These are phyloP conservation scores for Linanthus parryae DNA, from an alignment of 148 eudicot species.

Conservation along the genomic window DNA sequence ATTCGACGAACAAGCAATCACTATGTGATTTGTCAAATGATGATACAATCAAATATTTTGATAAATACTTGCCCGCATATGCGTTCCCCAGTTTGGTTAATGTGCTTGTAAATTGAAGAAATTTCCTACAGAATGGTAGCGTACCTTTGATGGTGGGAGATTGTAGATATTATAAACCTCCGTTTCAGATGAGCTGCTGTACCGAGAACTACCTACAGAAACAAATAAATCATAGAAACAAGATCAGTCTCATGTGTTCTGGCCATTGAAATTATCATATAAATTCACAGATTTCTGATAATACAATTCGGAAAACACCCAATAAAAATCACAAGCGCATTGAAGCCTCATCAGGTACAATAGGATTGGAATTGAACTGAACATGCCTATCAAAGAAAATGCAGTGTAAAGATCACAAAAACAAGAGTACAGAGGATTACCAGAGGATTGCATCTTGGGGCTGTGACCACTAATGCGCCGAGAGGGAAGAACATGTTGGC, in stretches of 20 bases:
- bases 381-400: too few relatives aligned
- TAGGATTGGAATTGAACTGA: too few relatives aligned
- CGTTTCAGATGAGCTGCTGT: slow-evolving; percentile 21
- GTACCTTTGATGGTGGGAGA: slow-evolving; percentile 40
- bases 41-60: too few relatives aligned
- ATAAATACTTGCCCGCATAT: neutral
- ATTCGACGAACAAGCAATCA: too few relatives aligned
- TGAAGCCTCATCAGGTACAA: too few relatives aligned
- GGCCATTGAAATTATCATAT: neutral
- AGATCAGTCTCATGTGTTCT: neutral
- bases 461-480: slow-evolving; percentile 43
- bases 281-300: neutral
- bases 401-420: too few relatives aligned
- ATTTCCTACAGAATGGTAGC: neutral
- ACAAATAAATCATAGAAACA: neutral
- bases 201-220: slow-evolving; percentile 44
- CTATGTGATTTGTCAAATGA: too few relatives aligned
- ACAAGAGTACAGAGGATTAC: slow-evolving; percentile 36
- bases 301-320: neutral
- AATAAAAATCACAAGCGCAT: neutral
- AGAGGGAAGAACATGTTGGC: slow-evolving; percentile 45
- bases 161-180: slow-evolving; percentile 36
- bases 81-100: neutral
- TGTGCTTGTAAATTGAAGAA: neutral
- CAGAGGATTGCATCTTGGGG: slow-evolving; percentile 54